phyloP scores from a whole-genome alignment of 1,139 yeast species.

The Candida gigantensis region DNA sequence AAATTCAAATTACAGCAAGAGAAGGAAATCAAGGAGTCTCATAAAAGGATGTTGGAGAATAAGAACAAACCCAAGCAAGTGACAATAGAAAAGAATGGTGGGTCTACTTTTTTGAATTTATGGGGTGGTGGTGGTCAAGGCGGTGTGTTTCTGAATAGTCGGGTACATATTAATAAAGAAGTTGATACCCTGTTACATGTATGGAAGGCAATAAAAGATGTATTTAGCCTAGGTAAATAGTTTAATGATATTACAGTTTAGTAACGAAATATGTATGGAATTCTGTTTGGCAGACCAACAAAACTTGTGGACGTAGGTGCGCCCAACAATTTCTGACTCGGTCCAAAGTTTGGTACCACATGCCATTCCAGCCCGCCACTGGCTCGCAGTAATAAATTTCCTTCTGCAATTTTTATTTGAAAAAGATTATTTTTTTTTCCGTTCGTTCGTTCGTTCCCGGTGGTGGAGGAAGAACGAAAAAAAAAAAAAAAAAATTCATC shows the following conservation, averaged over 20 bases:
- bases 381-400: no score
- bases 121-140: slow-evolving; percentile 11
- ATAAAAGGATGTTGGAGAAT: slow-evolving; percentile 15
- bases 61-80: slow-evolving; percentile 6
- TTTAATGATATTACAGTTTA: not conserved
- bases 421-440: no score
- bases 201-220: slow-evolving; percentile 38
- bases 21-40: slow-evolving; percentile 46
- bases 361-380: no score
- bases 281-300: no score
- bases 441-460: no score
- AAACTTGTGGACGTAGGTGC: no score
- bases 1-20: slow-evolving; percentile 59
- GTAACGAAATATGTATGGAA: no score
- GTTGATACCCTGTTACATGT: slow-evolving; percentile 25
- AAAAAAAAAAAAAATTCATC: not conserved
- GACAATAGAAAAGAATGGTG: slow-evolving; percentile 4
- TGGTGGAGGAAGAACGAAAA: not conserved
- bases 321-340: no score
- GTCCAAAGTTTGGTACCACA: no score
- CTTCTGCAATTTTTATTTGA: no score
- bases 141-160: not conserved
- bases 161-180: slow-evolving; percentile 15
- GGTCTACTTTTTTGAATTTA: slow-evolving; percentile 11
- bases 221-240: slow-evolving; percentile 22